These are phyloP conservation scores for Chamaenerion angustifolium DNA, from an alignment of 345 rosid genomes.

Conservation along the genomic window DNA sequence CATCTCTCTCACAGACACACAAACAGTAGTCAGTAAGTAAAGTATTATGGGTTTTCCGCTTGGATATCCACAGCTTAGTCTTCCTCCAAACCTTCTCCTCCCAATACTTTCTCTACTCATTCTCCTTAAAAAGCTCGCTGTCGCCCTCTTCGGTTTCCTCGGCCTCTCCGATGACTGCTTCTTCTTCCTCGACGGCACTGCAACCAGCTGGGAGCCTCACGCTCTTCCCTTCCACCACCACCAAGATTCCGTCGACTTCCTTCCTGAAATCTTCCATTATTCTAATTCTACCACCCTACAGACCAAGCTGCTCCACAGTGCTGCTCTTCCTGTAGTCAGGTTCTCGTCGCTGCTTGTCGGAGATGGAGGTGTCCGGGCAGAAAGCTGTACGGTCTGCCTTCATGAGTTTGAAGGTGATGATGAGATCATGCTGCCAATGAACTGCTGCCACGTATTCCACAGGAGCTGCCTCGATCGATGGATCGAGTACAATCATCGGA, in stretches of 20 bases:
- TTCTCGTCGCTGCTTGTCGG: constrained; percentile 19
- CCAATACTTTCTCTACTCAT: constrained; percentile 43
- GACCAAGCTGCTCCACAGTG: too few species aligned
- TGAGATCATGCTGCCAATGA: constrained; percentile 70
- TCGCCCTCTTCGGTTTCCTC: constrained; percentile 28
- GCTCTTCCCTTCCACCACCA: background rate
- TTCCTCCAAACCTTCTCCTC: constrained; percentile 53
- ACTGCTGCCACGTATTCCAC: constrained; percentile 74
- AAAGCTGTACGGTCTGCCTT: constrained; percentile 71
- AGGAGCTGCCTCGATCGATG: constrained; percentile 79
- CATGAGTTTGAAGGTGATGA: constrained; percentile 60
- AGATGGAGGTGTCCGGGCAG: constrained; percentile 11
- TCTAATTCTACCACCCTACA: too few species aligned
- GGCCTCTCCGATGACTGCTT: constrained; percentile 19
- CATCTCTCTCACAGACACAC: background rate
- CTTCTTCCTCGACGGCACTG: background rate
- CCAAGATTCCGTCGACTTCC: background rate
- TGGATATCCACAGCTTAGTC: constrained; percentile 45
- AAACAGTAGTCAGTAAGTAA: too few species aligned
- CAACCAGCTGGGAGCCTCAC: constrained; percentile 4
- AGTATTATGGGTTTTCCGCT: constrained; percentile 76
- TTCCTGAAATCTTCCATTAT: too few species aligned
- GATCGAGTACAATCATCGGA: constrained; percentile 84
- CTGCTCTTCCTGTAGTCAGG: constrained; percentile 51
- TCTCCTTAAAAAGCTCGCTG: constrained; percentile 30